phyloP scores from a whole-genome alignment of 345 rosid genomes.

The Sonneratia caseolaris region DNA sequence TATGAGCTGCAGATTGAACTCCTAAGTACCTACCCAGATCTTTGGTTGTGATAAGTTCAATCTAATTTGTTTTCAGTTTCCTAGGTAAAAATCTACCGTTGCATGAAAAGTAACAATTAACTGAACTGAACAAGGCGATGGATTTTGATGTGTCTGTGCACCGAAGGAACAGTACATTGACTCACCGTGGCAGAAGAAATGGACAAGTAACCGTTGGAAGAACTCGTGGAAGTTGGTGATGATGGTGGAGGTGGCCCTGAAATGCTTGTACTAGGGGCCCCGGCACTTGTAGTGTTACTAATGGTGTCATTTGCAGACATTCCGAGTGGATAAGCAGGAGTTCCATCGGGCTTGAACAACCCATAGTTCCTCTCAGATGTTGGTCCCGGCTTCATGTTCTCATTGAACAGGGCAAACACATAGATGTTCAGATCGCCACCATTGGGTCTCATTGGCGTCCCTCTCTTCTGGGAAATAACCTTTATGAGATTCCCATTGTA shows the following conservation, averaged over 20 bases:
- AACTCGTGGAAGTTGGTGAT: slow-evolving; percentile 2
- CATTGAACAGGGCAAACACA: slow-evolving; percentile 82
- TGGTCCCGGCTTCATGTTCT: slow-evolving; percentile 92
- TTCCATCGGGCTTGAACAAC: slow-evolving; percentile 78
- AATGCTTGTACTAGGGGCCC: neutral
- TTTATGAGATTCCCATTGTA: slow-evolving; percentile 79
- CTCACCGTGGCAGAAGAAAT: slow-evolving; percentile 12
- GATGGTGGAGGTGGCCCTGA: neutral
- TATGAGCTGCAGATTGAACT: neutral
- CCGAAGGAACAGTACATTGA: neutral
- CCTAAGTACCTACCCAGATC: neutral
- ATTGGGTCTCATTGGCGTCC: slow-evolving; percentile 69
- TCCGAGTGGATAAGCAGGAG: slow-evolving; percentile 56
- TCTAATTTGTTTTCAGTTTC: neutral
- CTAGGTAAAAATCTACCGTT: neutral
- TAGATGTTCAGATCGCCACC: slow-evolving; percentile 46
- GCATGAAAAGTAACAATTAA: neutral
- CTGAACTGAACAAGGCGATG: neutral
- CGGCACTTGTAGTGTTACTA: slow-evolving; percentile 2
- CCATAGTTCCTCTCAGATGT: slow-evolving; percentile 95
- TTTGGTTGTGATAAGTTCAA: neutral
- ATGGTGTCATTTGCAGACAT: slow-evolving; percentile 4
- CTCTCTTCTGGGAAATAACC: slow-evolving; percentile 43
- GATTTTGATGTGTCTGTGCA: neutral
- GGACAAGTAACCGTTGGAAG: slow-evolving; percentile 14